These are phyloP conservation scores for Vigna nakashimae DNA, from an alignment of 306 rosid species.

Conservation along the genomic window DNA sequence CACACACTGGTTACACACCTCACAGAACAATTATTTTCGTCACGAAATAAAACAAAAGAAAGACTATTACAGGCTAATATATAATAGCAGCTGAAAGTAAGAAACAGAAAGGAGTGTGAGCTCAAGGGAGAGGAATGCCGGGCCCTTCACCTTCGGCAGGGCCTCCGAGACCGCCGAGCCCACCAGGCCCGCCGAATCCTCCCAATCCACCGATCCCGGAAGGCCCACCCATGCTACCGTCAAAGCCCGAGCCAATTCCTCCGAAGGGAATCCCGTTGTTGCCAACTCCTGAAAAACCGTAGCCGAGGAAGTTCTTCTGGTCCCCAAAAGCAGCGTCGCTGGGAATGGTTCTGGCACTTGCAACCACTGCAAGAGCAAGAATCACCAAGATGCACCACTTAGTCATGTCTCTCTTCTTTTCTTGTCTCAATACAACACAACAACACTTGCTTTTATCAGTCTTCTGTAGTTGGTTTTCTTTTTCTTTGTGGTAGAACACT, in stretches of 20 bases:
- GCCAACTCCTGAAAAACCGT: constrained; percentile 70
- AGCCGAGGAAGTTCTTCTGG: constrained; percentile 68
- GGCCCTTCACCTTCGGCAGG: neutral
- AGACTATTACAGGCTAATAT: neutral
- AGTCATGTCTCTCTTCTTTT: constrained; percentile 44
- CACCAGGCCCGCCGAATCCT: constrained; percentile 44
- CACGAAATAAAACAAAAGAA: neutral
- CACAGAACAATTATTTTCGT: neutral
- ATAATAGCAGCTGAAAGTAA: neutral
- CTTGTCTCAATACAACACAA: neutral
- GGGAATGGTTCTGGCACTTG: constrained; percentile 59
- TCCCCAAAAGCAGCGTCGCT: constrained; percentile 58
- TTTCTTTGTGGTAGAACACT: neutral
- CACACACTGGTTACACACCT: constrained; percentile 7
- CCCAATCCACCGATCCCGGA: constrained; percentile 33
- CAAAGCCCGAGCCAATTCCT: constrained; percentile 51
- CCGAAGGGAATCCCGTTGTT: constrained; percentile 65
- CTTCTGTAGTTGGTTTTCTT: no score
- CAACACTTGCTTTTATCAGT: neutral
- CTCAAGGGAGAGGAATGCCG: constrained; percentile 62
- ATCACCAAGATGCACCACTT: constrained; percentile 49
- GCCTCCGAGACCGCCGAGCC: constrained; percentile 43
- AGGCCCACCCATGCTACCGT: constrained; percentile 41
- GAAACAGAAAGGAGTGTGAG: neutral
- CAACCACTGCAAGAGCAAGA: constrained; percentile 53